Base-by-base conservation (phyloP, 2,329 filamentous ascomycete genomes). In the Penicillium sp. region DNA sequence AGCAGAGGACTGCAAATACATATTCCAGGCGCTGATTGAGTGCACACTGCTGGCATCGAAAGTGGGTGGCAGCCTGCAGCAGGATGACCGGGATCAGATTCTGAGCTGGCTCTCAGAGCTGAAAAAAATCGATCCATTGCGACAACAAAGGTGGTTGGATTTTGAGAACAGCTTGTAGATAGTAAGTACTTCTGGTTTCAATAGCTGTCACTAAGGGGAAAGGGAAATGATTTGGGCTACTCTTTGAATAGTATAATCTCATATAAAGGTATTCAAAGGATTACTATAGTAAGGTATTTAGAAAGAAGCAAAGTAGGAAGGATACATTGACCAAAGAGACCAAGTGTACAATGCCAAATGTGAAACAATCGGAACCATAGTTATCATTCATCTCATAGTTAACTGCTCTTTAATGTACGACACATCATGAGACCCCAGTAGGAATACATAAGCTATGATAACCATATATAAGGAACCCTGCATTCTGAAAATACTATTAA, bases 11-110 rank as follows among this genome's bases (percentile, higher is more conserved):
- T 85, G 81, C 66, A 94, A 95, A 69, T 93, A 89, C 80, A 86
- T 95, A 36, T 95, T 95, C 63, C 87, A 95, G 68, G 85, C 85
- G 4, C 73, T 97, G 41, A 76, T 97, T 20, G 81, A 88, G 52
- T 89, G 88, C 61, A 83, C 84, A 1, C 63, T 84, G 26, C 67
- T 86, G n/a, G 50, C 76, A 77, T 57, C 68, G 70, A 68, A 61
- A 66, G 47, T 75, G 65, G 69, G 76, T 47, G 74, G 78, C 66
- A 64, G 59, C 31, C 36, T 81, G 70, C 55, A 62, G 24, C 35
- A 40, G 23, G 74, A 79, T 52, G 65, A 66, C 28, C 68, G 69
- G 49, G 59, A 60, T 7, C 74, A 80, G 40, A 66, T 84, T 34
- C 59, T 65, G 38, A 61, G 54, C 36, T 87, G 83, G 86, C 68